Percentiles rank a stretch among this genome's conserved stretches.
Conservation (phyloP, 106 monocot species). For the Apostasia shenzhenica region DNA sequence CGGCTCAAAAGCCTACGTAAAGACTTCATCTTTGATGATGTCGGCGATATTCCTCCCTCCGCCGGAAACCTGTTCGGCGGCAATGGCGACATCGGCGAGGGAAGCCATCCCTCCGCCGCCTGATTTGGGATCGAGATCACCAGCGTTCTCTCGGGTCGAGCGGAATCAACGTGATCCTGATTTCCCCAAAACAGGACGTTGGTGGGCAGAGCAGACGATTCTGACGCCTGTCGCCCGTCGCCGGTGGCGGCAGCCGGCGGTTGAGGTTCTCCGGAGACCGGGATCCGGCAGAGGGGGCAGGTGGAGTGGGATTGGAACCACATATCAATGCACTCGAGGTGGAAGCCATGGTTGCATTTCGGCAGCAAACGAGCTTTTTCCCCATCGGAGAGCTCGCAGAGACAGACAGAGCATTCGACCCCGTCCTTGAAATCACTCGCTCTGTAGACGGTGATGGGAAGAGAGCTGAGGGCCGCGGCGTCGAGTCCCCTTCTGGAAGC, state of each 20-base stretch:
- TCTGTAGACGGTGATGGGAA: conserved; percentile 13
- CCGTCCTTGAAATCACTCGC: conserved; percentile 16
- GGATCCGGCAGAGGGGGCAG: conserved; percentile 50
- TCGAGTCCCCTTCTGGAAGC: conserved; percentile 16
- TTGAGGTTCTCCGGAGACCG: conserved; percentile 1
- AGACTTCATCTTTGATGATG: conserved; percentile 8
- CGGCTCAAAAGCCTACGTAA: conserved; percentile 20
- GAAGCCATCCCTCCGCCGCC: not conserved
- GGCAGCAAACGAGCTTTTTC: conserved; percentile 38
- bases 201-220: conserved; percentile 16
- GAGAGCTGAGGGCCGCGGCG: conserved; percentile 3
- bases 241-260: not conserved
- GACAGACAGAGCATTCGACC: conserved; percentile 33
- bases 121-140: conserved; percentile 15
- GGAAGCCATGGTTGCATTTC: conserved; percentile 56
- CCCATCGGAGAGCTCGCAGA: conserved; percentile 23
- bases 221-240: not conserved
- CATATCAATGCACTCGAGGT: conserved; percentile 56
- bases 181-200: conserved; percentile 21
- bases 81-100: conserved; percentile 6
- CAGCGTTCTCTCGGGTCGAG: conserved; percentile 11
- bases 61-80: conserved; percentile 1
- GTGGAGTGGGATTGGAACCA: conserved; percentile 54
- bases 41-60: conserved; percentile 5
- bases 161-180: conserved; percentile 11